These are phyloP conservation scores for Penicillium mononematosum DNA, from an alignment of 495 filamentous ascomycete genomes.

Conservation along the genomic window DNA sequence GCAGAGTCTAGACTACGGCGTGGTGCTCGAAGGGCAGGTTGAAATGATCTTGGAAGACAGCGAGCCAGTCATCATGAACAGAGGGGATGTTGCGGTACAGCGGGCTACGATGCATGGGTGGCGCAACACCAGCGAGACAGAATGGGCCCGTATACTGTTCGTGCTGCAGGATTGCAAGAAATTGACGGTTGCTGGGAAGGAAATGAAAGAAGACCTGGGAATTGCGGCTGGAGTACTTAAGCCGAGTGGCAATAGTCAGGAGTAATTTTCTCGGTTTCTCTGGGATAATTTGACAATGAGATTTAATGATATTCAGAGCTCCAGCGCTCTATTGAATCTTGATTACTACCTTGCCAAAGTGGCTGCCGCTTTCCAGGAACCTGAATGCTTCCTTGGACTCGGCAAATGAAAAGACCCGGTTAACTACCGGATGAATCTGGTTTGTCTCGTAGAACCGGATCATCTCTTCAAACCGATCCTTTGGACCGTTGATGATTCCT, in stretches of 20 bases:
- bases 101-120: constrained; percentile 54
- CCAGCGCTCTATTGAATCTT: constrained; percentile 38
- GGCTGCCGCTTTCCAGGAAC: constrained; percentile 62
- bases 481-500: constrained; percentile 61
- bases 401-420: constrained; percentile 58
- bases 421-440: constrained; percentile 61
- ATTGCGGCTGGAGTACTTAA: constrained; percentile 22
- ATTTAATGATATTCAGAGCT: background rate
- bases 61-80: constrained; percentile 61
- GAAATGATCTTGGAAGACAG: constrained; percentile 72
- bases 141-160: constrained; percentile 59
- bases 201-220: constrained; percentile 51
- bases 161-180: constrained; percentile 52
- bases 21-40: constrained; percentile 72
- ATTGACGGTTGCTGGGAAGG: constrained; percentile 41
- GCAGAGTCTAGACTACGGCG: constrained; percentile 69
- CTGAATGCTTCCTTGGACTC: constrained; percentile 51
- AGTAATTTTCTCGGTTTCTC: background rate
- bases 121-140: constrained; percentile 38
- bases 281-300: background rate
- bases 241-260: constrained; percentile 50
- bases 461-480: constrained; percentile 63
- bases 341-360: constrained; percentile 75
- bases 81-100: constrained; percentile 69
- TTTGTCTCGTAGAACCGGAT: constrained; percentile 56